A percentile compares a stretch with the other conserved stretches of the same genome.
Evolutionary conservation across 345 rosid species (phyloP).

Genomic region (Salix arbutifolia): DNA sequence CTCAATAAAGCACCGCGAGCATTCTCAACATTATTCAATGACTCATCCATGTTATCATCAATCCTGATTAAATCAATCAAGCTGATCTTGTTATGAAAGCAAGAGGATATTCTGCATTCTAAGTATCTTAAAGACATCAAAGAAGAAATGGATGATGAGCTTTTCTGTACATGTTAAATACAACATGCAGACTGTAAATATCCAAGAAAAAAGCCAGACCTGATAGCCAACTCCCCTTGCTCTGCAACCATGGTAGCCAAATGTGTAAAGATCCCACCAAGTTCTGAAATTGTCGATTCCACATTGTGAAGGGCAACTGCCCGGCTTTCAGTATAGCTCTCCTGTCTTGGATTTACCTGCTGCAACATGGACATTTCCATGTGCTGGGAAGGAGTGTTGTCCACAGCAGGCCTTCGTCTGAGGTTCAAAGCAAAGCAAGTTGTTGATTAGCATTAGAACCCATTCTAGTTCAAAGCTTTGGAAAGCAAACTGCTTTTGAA

Average conservation of each 20-base stretch:
- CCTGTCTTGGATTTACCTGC: slow-evolving; percentile 77
- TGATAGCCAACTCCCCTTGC: slow-evolving; percentile 87
- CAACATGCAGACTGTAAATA: not conserved
- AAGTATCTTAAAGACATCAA: not conserved
- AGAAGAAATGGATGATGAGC: not conserved
- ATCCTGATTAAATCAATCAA: slow-evolving; percentile 50
- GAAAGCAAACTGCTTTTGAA: not conserved
- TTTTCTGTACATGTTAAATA: not conserved
- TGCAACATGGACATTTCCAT: slow-evolving; percentile 92
- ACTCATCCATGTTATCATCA: slow-evolving; percentile 90
- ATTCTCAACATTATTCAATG: slow-evolving; percentile 77
- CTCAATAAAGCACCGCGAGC: slow-evolving; percentile 69
- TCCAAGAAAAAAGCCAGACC: slow-evolving; percentile 31
- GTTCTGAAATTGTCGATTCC: slow-evolving; percentile 88
- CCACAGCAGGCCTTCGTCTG: slow-evolving; percentile 81
- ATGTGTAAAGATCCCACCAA: slow-evolving; percentile 80
- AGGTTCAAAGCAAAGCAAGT: slow-evolving; percentile 11
- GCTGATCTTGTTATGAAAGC: not conserved
- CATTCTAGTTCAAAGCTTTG: not conserved
- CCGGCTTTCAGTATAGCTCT: slow-evolving; percentile 59
- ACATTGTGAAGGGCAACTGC: slow-evolving; percentile 77
- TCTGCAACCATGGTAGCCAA: slow-evolving; percentile 90
- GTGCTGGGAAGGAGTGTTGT: slow-evolving; percentile 58
- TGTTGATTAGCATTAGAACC: slow-evolving; percentile 10
- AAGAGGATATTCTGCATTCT: not conserved